Conservation (phyloP, 2,329 filamentous ascomycete species). For the Ambrosiella beaveri region DNA sequence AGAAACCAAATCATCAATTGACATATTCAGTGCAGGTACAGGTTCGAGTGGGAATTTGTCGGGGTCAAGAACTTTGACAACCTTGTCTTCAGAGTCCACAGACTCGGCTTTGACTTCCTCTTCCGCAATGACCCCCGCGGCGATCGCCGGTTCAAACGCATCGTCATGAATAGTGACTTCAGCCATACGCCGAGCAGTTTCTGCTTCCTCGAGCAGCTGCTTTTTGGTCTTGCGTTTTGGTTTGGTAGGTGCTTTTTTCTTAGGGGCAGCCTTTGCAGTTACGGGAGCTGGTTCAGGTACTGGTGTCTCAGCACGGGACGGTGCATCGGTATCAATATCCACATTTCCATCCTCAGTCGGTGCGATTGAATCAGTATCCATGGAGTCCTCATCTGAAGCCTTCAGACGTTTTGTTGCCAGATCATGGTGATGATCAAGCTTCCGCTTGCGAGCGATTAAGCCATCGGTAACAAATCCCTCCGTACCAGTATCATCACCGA, state of each 20-base stretch:
- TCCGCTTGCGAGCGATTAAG: constrained; percentile 48
- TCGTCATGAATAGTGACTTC: constrained; percentile 4
- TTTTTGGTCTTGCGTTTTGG: constrained; percentile 65
- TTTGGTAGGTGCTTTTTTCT: constrained; percentile 30
- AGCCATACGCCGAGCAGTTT: constrained; percentile 33
- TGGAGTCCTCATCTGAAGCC: constrained; percentile 63
- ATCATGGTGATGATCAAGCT: constrained; percentile 33
- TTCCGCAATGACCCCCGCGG: constrained; percentile 9
- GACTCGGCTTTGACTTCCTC: constrained; percentile 19
- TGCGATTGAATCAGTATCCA: constrained; percentile 43
- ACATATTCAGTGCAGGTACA: constrained; percentile 28
- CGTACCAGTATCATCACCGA: constrained; percentile 48
- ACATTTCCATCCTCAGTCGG: constrained; percentile 24
- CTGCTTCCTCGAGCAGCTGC: constrained; percentile 50
- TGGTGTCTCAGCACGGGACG: constrained; percentile 31
- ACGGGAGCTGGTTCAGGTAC: constrained; percentile 17
- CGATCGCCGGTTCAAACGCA: constrained; percentile 13
- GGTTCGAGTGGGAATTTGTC: constrained; percentile 33
- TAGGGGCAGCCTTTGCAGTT: constrained; percentile 34
- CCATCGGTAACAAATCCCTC: constrained; percentile 50
- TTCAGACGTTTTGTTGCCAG: constrained; percentile 63
- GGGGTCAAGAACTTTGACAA: constrained; percentile 23
- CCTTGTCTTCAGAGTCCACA: constrained; percentile 17
- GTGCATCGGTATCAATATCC: constrained; percentile 29
- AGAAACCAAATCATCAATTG: constrained; percentile 29